Percentiles rank a stretch among this genome's conserved stretches.
Evolutionary conservation across 2,329 filamentous ascomycete species (phyloP).

Genomic region (Xylaria sp.): DNA sequence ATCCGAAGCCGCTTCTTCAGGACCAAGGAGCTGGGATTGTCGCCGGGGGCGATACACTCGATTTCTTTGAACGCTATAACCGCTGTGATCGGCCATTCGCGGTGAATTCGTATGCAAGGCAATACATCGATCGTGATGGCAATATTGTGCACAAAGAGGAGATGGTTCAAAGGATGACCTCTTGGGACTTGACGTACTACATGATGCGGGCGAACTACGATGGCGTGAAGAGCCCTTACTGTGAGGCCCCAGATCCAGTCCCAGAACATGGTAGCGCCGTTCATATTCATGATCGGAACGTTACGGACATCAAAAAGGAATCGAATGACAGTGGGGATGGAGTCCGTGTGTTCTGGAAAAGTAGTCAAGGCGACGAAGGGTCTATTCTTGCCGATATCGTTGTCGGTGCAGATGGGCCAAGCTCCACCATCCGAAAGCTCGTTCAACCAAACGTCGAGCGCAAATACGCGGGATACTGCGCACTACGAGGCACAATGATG

Average conservation of each 20-base stretch:
- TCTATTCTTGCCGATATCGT: constrained; percentile 51
- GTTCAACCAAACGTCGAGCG: constrained; percentile 48
- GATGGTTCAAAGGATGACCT: constrained; percentile 57
- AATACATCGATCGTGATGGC: constrained; percentile 51
- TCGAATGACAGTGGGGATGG: constrained; percentile 19
- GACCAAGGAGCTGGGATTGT: constrained; percentile 61
- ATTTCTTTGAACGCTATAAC: constrained; percentile 56
- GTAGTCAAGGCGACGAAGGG: constrained; percentile 48
- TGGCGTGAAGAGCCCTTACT: constrained; percentile 49
- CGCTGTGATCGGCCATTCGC: constrained; percentile 50
- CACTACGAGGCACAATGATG: constrained; percentile 54
- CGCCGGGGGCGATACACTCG: constrained; percentile 55
- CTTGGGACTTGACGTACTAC: constrained; percentile 59
- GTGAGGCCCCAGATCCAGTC: constrained; percentile 43
- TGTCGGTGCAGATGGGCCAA: constrained; percentile 57
- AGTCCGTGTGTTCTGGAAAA: constrained; percentile 49
- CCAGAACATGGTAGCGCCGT: constrained; percentile 46
- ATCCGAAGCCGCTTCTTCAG: constrained; percentile 55
- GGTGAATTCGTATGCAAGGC: constrained; percentile 47
- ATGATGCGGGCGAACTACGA: constrained; percentile 58
- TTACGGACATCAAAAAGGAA: constrained; percentile 46
- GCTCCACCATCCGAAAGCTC: constrained; percentile 52
- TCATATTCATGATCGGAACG: constrained; percentile 50
- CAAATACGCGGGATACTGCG: constrained; percentile 55
- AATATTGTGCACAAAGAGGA: constrained; percentile 49